phyloP scores from a whole-genome alignment of 140 eudicot genomes.

The Senecio squalidus region DNA sequence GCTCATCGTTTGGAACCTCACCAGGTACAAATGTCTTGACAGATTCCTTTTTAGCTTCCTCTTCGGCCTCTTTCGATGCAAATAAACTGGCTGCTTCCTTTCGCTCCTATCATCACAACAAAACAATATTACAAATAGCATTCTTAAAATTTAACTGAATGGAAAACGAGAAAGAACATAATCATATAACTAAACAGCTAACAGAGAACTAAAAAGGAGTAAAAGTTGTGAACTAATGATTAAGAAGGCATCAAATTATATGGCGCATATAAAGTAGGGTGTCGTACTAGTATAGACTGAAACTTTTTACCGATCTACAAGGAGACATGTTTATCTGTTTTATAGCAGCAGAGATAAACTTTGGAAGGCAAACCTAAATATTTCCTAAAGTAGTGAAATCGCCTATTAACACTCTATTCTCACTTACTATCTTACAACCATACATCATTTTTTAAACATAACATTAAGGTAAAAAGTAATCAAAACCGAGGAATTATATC shows the following conservation, averaged over 20 bases:
- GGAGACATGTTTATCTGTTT: background rate
- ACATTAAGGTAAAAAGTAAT: background rate
- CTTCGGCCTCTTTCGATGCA: slow-evolving; percentile 92
- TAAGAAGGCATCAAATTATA: background rate
- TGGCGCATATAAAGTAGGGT: too few species aligned
- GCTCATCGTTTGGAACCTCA: slow-evolving; percentile 62
- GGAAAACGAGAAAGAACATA: slow-evolving; percentile 1
- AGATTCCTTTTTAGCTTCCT: slow-evolving; percentile 68
- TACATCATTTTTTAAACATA: background rate
- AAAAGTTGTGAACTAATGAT: background rate
- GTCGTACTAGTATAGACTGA: too few species aligned
- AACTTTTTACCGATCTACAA: too few species aligned
- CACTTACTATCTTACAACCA: background rate
- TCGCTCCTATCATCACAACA: slow-evolving; percentile 60
- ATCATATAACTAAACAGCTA: background rate
- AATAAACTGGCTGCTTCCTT: slow-evolving; percentile 71
- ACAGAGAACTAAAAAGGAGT: background rate
- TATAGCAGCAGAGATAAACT: background rate
- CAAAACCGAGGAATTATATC: background rate
- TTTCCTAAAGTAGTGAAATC: background rate
- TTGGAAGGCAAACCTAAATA: background rate
- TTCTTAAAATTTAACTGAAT: background rate
- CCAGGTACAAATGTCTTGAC: slow-evolving; percentile 78
- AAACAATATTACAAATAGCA: slow-evolving; percentile 14
- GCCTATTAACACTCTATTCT: background rate